Evolutionary conservation across 345 rosid species (phyloP), one percentile per base, ranked within the genome.

Genomic region (Garcia nutans): DNA sequence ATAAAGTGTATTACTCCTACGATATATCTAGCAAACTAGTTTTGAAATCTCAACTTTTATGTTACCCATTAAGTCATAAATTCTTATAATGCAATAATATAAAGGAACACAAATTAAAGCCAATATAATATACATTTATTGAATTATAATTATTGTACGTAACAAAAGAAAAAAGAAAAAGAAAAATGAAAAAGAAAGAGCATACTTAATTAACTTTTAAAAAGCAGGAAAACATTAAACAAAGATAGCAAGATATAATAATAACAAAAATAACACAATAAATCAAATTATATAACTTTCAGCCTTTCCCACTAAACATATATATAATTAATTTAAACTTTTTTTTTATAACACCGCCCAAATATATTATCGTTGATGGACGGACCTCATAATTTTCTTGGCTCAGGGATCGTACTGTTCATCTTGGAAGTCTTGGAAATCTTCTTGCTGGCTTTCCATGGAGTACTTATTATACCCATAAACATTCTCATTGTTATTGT

Each of bases 371-470:
- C 33, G n/a, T 52, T 20, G 19, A 24, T 24, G 11, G 23, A 22
- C 13, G 5, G 17, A 37, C 10, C 65, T 75, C 66, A 57, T 44
- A 37, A 47, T 41, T 42, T 22, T 3, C 19, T 41, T 20, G 31
- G 11, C 19, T 79, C 70, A 73, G 33, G 65, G 81, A 20, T 31
- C 64, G 19, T 50, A 20, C 45, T 57, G 77, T 23, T 57, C 81
- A 20, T 37, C 70, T 15, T 31, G 44, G 56, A 62, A 28, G 5
- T 70, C 76, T 3, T 65, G 59, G 55, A 83, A 67, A 50, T 80
- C 77, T 33, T 65, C 73, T 52, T 79, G 79, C 63, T 59, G 57
- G 28, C 44, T 56, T 5, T 72, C 71, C 77, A 71, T 56, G 77
- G 54, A 55, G 75, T 68, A 47, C 50, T 47, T 45, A 0, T 20